Evolutionary conservation across 2,329 filamentous ascomycete species (phyloP).

Genomic region (Fusarium oligoseptatum): DNA sequence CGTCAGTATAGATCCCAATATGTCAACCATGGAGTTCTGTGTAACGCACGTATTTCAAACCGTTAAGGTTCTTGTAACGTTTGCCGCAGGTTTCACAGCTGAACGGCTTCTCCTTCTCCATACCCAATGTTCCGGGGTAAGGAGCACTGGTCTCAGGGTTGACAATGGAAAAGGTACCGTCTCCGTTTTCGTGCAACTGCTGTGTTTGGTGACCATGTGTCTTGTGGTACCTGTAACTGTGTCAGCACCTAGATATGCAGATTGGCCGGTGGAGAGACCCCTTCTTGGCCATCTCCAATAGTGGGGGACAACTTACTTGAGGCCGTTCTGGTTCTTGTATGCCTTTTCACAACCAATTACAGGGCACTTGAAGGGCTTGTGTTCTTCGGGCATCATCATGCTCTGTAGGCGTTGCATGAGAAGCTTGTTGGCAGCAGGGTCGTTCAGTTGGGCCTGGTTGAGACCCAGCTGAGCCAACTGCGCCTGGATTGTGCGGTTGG

Average conservation of each 20-base stretch:
- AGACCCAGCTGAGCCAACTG: constrained; percentile 80
- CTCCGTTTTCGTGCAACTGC: constrained; percentile 94
- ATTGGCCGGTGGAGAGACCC: background rate
- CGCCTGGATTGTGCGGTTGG: constrained; percentile 74
- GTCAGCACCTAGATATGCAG: constrained; percentile 21
- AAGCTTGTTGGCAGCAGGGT: constrained; percentile 77
- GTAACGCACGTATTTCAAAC: constrained; percentile 86
- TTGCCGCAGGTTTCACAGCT: constrained; percentile 97
- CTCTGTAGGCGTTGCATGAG: constrained; percentile 69
- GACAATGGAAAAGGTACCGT: constrained; percentile 98
- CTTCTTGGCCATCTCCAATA: background rate
- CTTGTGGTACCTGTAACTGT: constrained; percentile 72
- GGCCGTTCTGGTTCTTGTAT: constrained; percentile 98
- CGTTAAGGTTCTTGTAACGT: constrained; percentile 99
- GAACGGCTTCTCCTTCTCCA: constrained; percentile 99
- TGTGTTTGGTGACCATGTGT: constrained; percentile 96
- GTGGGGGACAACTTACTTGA: constrained; percentile 77
- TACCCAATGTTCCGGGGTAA: constrained; percentile 96
- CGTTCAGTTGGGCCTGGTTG: constrained; percentile 80
- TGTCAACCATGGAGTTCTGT: background rate
- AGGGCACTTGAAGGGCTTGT: constrained; percentile 97
- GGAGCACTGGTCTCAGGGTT: constrained; percentile 95
- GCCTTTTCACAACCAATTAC: constrained; percentile 99
- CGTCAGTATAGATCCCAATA: constrained; percentile 49
- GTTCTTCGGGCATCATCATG: constrained; percentile 85